Conservation (phyloP, 306 rosid genomes). For the Comarum palustre region DNA sequence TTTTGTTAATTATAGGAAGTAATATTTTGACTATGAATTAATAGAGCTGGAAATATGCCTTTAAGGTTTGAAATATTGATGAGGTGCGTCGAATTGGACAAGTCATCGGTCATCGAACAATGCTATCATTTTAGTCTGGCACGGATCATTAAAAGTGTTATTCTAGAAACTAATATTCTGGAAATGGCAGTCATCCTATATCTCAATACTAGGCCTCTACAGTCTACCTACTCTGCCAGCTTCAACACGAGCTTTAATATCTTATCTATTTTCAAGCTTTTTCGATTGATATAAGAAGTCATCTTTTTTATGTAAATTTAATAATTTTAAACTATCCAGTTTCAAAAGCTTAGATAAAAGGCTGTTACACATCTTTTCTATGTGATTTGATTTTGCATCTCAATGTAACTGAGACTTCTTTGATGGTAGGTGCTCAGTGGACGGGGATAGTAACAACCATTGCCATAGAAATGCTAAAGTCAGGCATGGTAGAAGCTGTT, state of each 20-base stretch:
- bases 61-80: background rate
- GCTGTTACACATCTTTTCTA: background rate
- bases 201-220: background rate
- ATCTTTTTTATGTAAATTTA: background rate
- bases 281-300: background rate
- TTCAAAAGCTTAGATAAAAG: background rate
- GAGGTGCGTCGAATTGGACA: background rate
- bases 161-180: background rate
- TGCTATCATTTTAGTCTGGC: background rate
- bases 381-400: background rate
- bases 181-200: background rate
- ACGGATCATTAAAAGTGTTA: background rate
- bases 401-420: background rate
- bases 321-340: background rate
- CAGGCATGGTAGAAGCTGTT: slow-evolving; percentile 98
- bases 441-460: slow-evolving; percentile 94
- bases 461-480: slow-evolving; percentile 92
- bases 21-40: background rate
- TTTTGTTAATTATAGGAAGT: background rate
- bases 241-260: background rate
- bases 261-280: background rate
- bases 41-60: background rate
- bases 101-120: background rate
- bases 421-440: slow-evolving; percentile 86
- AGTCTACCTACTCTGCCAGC: background rate